phyloP scores from a whole-genome alignment of 352 stramenopile genomes.

The Globisporangium mamillatum region DNA sequence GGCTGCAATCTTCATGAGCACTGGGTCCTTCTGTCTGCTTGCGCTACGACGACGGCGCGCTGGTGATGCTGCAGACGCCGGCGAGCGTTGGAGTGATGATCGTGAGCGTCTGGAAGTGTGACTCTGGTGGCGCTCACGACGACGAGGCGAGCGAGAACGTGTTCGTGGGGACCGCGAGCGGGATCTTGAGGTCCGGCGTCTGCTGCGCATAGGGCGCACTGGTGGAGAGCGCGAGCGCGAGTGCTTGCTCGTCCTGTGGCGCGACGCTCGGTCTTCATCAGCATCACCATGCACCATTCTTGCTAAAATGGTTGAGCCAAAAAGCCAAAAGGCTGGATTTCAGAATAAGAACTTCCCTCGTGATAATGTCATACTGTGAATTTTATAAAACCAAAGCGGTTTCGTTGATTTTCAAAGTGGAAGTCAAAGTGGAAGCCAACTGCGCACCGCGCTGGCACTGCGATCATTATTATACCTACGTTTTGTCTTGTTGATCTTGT shows the following conservation, averaged over 20 bases:
- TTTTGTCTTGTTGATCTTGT: neutral
- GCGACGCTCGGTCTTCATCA: neutral
- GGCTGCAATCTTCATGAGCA: slow-evolving; percentile 3
- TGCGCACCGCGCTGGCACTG: too few species aligned
- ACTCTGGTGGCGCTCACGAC: neutral
- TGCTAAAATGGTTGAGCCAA: neutral
- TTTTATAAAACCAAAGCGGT: too few species aligned
- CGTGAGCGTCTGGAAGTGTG: neutral
- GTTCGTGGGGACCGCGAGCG: neutral
- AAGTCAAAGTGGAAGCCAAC: too few species aligned
- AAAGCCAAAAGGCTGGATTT: neutral
- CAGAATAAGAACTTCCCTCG: neutral
- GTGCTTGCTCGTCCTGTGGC: neutral
- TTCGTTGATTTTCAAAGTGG: too few species aligned
- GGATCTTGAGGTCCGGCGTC: neutral
- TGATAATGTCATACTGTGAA: too few species aligned
- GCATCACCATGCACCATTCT: neutral
- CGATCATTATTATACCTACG: too few species aligned
- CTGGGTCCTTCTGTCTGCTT: slow-evolving; percentile 9
- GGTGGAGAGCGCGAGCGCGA: neutral
- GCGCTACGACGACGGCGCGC: neutral
- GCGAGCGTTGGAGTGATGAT: neutral
- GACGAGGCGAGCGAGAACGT: neutral
- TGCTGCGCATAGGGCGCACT: neutral
- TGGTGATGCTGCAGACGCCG: neutral